These are phyloP conservation scores for Pseudocercospora macadamiae DNA, from an alignment of 2,329 filamentous ascomycete species.

Conservation along the genomic window DNA sequence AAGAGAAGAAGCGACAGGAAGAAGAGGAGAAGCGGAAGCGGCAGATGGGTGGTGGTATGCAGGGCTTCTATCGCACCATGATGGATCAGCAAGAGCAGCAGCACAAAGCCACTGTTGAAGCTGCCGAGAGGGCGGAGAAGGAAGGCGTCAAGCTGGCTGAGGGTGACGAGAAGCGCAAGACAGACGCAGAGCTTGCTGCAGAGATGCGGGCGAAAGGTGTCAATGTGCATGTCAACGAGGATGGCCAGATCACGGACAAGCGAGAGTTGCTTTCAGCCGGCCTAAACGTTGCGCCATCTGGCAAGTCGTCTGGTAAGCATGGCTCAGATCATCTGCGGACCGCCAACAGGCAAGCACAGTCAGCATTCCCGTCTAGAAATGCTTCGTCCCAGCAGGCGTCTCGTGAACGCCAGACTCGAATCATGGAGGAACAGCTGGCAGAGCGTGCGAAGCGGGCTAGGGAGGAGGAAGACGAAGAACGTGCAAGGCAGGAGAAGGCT, in stretches of 20 bases:
- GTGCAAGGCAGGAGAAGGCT: conserved; percentile 63
- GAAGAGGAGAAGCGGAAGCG: conserved; percentile 68
- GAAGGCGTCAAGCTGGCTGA: conserved; percentile 36
- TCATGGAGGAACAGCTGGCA: conserved; percentile 78
- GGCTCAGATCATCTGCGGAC: conserved; percentile 38
- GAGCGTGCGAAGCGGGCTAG: conserved; percentile 71
- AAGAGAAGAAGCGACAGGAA: conserved; percentile 69
- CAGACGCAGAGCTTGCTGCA: conserved; percentile 64
- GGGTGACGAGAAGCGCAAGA: conserved; percentile 42
- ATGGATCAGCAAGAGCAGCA: conserved; percentile 70
- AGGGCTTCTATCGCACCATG: conserved; percentile 75
- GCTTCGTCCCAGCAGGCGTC: conserved; percentile 62
- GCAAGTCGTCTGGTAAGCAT: conserved; percentile 25
- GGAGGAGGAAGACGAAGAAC: conserved; percentile 69
- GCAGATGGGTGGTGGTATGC: conserved; percentile 64
- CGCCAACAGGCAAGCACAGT: conserved; percentile 31
- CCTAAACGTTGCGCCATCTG: conserved; percentile 64
- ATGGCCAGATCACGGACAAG: conserved; percentile 82
- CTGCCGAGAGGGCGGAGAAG: conserved; percentile 48
- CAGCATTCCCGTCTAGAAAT: conserved; percentile 35
- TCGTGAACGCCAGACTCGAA: conserved; percentile 74
- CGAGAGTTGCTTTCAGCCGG: conserved; percentile 76
- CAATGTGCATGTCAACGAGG: conserved; percentile 75
- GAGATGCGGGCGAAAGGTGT: conserved; percentile 67
- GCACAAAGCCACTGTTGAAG: conserved; percentile 70